Evolutionary conservation across 768 basidiomycete genomes (phyloP).

Genomic region (Kwoniella europaea): DNA sequence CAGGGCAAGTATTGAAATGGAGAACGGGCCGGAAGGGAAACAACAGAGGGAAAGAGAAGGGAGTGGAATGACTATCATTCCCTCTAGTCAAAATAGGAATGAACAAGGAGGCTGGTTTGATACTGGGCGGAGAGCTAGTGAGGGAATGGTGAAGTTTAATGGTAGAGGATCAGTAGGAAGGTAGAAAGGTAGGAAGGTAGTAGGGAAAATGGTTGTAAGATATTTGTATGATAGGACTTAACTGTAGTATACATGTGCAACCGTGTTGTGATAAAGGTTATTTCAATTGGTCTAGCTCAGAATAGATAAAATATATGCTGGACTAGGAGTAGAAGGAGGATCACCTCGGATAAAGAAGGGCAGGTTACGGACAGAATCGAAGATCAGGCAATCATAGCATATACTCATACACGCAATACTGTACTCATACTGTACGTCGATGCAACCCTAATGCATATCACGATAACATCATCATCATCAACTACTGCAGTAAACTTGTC

Average conservation of each 20-base stretch:
- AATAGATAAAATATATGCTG: no score
- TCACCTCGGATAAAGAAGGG: no score
- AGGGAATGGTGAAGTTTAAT: slow-evolving; percentile 16
- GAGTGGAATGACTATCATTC: slow-evolving; percentile 8
- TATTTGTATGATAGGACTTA: background rate
- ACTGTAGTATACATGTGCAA: background rate
- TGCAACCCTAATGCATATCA: no score
- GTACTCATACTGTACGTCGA: no score
- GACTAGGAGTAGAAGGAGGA: no score
- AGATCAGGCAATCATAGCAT: no score
- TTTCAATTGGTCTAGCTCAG: no score
- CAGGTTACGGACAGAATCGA: no score
- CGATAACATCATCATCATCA: no score
- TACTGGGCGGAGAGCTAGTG: slow-evolving; percentile 20
- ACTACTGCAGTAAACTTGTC: no score
- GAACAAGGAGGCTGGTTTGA: slow-evolving; percentile 11
- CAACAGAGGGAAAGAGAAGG: slow-evolving; percentile 18
- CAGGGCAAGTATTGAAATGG: background rate
- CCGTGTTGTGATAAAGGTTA: background rate
- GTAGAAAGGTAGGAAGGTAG: background rate
- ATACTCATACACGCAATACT: no score
- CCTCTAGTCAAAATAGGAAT: background rate
- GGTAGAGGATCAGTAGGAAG: slow-evolving; percentile 3
- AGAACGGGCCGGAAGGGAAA: background rate
- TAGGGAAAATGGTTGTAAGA: background rate